These are phyloP conservation scores for Russula sp. DNA, from an alignment of 768 basidiomycete species.

Conservation along the genomic window DNA sequence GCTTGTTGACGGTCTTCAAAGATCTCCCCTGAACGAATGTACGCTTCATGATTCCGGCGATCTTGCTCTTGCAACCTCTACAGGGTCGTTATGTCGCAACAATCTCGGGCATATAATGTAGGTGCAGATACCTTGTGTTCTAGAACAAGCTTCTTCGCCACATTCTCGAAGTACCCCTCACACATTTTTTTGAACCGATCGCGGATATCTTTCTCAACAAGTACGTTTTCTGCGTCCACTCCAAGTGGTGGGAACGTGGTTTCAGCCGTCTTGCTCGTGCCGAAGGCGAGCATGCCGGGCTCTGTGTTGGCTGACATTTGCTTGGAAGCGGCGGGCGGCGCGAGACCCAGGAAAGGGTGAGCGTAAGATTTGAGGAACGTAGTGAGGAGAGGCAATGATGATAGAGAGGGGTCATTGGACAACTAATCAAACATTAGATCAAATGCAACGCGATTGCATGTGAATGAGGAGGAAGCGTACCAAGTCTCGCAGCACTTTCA, in stretches of 20 bases:
- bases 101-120: background rate
- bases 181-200: constrained; percentile 92
- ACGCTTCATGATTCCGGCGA: constrained; percentile 95
- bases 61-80: constrained; percentile 97
- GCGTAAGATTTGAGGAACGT: constrained; percentile 94
- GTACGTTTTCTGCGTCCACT: constrained; percentile 57
- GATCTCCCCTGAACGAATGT: constrained; percentile 98
- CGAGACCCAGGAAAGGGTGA: constrained; percentile 81
- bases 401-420: constrained; percentile 80
- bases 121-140: constrained; percentile 72
- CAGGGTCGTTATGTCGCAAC: background rate
- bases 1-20: constrained; percentile 99
- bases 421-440: constrained; percentile 48
- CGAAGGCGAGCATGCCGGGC: constrained; percentile 52
- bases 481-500: constrained; percentile 80
- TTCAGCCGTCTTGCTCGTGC: constrained; percentile 37
- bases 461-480: constrained; percentile 45
- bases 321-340: constrained; percentile 49
- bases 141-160: constrained; percentile 86
- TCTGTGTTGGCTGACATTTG: constrained; percentile 58
- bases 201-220: constrained; percentile 82
- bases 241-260: constrained; percentile 34
- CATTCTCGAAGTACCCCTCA: constrained; percentile 87
- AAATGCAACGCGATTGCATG: constrained; percentile 19
- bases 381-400: constrained; percentile 84